Evolutionary conservation across 495 filamentous ascomycete species (phyloP), one percentile per base, ranked within the genome.

Genomic region (Neurospora sp.): DNA sequence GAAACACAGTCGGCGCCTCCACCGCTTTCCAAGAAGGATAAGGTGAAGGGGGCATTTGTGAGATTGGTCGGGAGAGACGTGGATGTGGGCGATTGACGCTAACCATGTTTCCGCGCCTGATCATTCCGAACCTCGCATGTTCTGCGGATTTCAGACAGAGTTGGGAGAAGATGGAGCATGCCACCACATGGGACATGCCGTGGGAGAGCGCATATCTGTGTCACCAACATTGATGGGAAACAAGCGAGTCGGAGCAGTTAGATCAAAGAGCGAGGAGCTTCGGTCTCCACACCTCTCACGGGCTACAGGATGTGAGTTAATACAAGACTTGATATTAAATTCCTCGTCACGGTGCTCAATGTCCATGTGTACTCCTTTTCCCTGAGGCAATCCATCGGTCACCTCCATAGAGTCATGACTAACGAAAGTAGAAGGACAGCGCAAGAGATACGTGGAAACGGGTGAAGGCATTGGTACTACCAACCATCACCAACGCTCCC

Each of bases 61-160:
- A 76, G 82, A 69, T 70, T 83, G 23, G 80, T 83, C n/a, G 77
- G 77, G 27, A 73, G 76, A 20, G 78, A 80, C 27, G 75, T 27
- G 18, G 73, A 69, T 27, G 39, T 72, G 16, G 73, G 73, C 11
- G 70, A 72, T 70, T 74, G 23, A 73, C 41, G 69, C 37, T 23
- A 35, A 5, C 3, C n/a, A 35, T 62, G 1, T 35, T 2, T 35
- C 54, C 2, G 18, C 7, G 2, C 4, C 27, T 11, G 44, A 11
- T 48, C 7, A 9, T 44, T 0, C n/a, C 9, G n/a, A 1, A 20
- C n/a, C 0, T 20, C 1, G 44, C 0, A 48, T 9, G n/a, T 20
- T 20, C 41, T 20, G 8, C 1, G n/a, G 20, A 20, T 20, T 48
- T 11, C 8, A 6, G 44, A 11, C n/a, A 23, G 16, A 70, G 59